Evolutionary conservation across 2,329 filamentous ascomycete genomes (phyloP).

Genomic region (Bertia moriformis): DNA sequence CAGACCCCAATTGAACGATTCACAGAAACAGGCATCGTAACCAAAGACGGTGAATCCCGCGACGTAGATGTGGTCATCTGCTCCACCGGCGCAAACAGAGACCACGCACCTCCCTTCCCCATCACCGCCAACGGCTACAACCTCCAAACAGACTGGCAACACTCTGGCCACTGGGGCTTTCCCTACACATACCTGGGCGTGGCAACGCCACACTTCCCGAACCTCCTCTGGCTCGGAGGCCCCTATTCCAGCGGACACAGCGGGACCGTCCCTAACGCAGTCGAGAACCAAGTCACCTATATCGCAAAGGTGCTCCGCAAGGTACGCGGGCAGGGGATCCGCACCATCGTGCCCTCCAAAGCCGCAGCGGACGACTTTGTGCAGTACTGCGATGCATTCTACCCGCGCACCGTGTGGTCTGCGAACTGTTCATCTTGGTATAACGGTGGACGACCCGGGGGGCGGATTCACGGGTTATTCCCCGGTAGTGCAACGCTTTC

Average conservation of each 20-base stretch:
- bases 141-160: constrained; percentile 39
- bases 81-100: constrained; percentile 50
- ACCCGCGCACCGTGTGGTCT: constrained; percentile 34
- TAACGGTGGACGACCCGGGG: constrained; percentile 48
- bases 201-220: constrained; percentile 51
- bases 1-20: constrained; percentile 39
- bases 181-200: constrained; percentile 55
- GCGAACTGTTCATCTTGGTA: constrained; percentile 60
- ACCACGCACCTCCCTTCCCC: constrained; percentile 43
- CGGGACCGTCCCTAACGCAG: constrained; percentile 51
- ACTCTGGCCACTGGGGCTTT: constrained; percentile 38
- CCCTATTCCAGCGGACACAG: constrained; percentile 43
- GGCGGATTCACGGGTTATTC: constrained; percentile 53
- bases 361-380: constrained; percentile 50
- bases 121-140: constrained; percentile 39
- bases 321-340: constrained; percentile 49
- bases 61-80: constrained; percentile 53
- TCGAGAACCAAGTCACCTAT: constrained; percentile 53
- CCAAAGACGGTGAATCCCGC: constrained; percentile 35
- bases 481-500: constrained; percentile 52
- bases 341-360: constrained; percentile 38
- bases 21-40: constrained; percentile 43
- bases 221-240: constrained; percentile 49
- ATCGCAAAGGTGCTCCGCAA: constrained; percentile 56
- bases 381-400: constrained; percentile 41